Percentiles rank a stretch among this genome's conserved stretches.
phyloP scores from a whole-genome alignment of 225 moss, liverwort and hornwort species.

The Physcomitrium patens region DNA sequence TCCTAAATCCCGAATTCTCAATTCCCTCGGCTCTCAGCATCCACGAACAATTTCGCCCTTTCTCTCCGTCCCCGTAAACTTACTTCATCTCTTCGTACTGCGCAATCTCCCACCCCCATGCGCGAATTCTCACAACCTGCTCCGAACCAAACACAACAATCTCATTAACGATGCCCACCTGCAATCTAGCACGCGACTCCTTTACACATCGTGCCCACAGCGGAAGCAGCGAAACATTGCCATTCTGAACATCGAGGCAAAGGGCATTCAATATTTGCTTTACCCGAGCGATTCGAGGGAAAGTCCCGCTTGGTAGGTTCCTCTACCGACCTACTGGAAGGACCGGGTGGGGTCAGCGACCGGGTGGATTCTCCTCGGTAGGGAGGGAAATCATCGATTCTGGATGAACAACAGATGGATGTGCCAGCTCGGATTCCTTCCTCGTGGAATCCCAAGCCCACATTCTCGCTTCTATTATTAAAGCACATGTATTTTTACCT shows the following conservation, averaged over 20 bases:
- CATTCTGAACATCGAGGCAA: constrained; percentile 16
- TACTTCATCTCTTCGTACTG: neutral
- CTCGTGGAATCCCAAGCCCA: too few species aligned
- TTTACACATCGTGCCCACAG: neutral
- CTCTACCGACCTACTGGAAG: constrained; percentile 15
- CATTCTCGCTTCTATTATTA: too few species aligned
- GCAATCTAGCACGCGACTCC: neutral
- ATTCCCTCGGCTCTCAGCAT: constrained; percentile 26
- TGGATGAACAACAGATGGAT: neutral
- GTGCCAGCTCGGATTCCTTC: too few species aligned
- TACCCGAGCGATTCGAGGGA: neutral
- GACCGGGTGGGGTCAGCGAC: too few species aligned
- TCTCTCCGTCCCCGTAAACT: neutral
- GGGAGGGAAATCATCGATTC: neutral
- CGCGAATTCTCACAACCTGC: neutral
- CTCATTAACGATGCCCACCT: neutral
- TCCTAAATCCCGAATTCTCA: constrained; percentile 20
- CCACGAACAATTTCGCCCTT: constrained; percentile 19
- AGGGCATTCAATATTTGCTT: constrained; percentile 8
- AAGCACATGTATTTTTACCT: too few species aligned
- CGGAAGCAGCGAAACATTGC: constrained; percentile 33
- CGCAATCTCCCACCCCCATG: constrained; percentile 5
- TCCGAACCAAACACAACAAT: neutral
- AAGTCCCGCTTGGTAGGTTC: neutral
- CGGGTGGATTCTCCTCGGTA: too few species aligned